Conservation (phyloP, 73 alveolate species). For the Uronychia binucleata region DNA sequence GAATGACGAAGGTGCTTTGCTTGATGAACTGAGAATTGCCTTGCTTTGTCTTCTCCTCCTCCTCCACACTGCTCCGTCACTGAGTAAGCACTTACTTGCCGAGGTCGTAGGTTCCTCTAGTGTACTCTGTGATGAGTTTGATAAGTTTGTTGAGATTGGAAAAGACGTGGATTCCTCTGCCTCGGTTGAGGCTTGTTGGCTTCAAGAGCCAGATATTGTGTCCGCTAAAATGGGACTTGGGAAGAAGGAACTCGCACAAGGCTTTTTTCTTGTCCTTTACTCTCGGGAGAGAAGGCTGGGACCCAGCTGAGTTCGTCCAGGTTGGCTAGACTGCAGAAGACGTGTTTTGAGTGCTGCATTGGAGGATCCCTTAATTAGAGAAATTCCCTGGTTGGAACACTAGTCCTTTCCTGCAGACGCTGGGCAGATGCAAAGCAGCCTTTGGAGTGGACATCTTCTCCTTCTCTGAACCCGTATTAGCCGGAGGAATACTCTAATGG, state of each 20-base stretch:
- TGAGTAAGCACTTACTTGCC: neutral
- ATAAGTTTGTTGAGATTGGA: constrained; percentile 7
- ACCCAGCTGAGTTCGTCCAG: neutral
- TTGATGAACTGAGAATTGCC: neutral
- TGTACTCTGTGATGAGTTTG: constrained; percentile 34
- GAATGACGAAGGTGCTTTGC: constrained; percentile 49
- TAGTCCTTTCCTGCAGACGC: neutral
- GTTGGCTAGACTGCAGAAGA: neutral
- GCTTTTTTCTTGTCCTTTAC: neutral
- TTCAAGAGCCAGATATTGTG: constrained; percentile 79
- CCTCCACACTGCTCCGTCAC: neutral
- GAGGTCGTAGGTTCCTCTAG: constrained; percentile 25
- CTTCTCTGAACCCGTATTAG: neutral
- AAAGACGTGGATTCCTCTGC: constrained; percentile 85
- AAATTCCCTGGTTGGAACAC: too few species aligned
- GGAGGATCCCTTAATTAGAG: neutral
- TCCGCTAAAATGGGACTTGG: constrained; percentile 57
- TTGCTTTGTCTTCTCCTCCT: neutral
- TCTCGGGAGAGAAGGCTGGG: neutral
- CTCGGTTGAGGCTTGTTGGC: constrained; percentile 84
- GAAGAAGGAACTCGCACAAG: neutral
- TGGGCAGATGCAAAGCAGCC: neutral
- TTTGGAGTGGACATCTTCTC: neutral
- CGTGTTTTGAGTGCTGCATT: neutral
- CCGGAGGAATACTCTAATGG: neutral